phyloP scores from a whole-genome alignment of 192 early-diverging fungal species.

The Linnemannia schmuckeri region DNA sequence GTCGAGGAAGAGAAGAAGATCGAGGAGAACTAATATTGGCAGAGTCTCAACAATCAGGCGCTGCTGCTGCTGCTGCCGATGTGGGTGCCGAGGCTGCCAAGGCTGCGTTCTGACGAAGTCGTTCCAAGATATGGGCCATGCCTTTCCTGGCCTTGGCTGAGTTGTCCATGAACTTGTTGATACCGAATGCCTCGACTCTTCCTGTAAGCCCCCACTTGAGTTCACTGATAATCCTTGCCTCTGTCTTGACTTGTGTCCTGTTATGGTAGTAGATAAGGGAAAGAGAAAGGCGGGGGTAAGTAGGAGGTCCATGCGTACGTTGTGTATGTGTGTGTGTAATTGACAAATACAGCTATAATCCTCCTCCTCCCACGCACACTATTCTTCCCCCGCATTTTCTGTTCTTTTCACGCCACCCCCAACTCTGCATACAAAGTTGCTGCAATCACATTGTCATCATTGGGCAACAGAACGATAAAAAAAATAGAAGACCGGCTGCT shows the following conservation, averaged over 20 bases:
- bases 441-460: neutral
- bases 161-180: slow-evolving; percentile 87
- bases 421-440: neutral
- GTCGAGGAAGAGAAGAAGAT: neutral
- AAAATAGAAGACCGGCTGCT: neutral
- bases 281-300: neutral
- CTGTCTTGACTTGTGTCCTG: slow-evolving; percentile 80
- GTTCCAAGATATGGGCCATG: slow-evolving; percentile 66
- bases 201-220: slow-evolving; percentile 88
- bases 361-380: neutral
- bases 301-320: neutral
- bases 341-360: neutral
- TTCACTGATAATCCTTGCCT: slow-evolving; percentile 90
- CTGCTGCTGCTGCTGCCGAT: slow-evolving; percentile 16
- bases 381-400: neutral
- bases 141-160: slow-evolving; percentile 69
- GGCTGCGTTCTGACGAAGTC: slow-evolving; percentile 60
- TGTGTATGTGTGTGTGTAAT: neutral
- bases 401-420: no score
- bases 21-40: neutral
- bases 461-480: neutral
- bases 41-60: slow-evolving; percentile 27
- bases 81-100: slow-evolving; percentile 19
- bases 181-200: slow-evolving; percentile 90
- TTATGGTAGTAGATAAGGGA: neutral